These are phyloP conservation scores for Conticribra guillardii DNA, from an alignment of 108 stramenopile genomes.

Conservation along the genomic window DNA sequence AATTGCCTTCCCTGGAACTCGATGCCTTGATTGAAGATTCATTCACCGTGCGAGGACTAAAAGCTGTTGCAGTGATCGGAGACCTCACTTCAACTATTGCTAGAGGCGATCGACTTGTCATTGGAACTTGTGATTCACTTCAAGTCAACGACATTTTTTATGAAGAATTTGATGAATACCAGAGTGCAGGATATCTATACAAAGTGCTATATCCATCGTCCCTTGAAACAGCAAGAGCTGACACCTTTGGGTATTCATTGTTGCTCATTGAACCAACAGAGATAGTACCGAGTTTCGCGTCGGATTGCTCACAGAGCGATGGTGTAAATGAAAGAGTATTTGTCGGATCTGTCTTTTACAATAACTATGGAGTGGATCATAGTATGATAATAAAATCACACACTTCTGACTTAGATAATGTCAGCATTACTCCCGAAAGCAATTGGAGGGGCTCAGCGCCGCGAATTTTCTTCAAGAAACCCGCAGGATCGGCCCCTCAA, in stretches of 20 bases:
- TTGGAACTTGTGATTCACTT: conserved; percentile 24
- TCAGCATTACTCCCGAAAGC: conserved; percentile 32
- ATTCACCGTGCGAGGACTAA: conserved; percentile 16
- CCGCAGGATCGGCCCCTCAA: conserved; percentile 23
- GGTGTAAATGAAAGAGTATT: conserved; percentile 18
- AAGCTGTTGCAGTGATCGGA: conserved; percentile 36
- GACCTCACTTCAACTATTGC: conserved; percentile 33
- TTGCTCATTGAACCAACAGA: conserved; percentile 9
- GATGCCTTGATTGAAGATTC: conserved; percentile 36
- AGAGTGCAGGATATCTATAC: conserved; percentile 33
- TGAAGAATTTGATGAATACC: conserved; percentile 17
- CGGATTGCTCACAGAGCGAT: conserved; percentile 25
- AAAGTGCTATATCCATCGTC: conserved; percentile 18
- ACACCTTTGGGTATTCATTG: conserved; percentile 19
- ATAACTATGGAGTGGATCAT: conserved; percentile 25
- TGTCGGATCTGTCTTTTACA: conserved; percentile 29
- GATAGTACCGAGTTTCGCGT: conserved; percentile 5
- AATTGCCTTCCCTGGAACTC: conserved; percentile 17
- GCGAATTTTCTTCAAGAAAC: conserved; percentile 38
- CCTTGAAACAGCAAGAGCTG: conserved; percentile 21
- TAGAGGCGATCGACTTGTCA: conserved; percentile 21
- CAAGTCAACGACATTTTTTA: conserved; percentile 13
- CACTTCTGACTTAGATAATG: conserved; percentile 29
- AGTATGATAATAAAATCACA: conserved; percentile 42
- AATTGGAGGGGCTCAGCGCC: conserved; percentile 51